phyloP scores from a whole-genome alignment of 2,329 filamentous ascomycete genomes.

The Fusarium luffae region DNA sequence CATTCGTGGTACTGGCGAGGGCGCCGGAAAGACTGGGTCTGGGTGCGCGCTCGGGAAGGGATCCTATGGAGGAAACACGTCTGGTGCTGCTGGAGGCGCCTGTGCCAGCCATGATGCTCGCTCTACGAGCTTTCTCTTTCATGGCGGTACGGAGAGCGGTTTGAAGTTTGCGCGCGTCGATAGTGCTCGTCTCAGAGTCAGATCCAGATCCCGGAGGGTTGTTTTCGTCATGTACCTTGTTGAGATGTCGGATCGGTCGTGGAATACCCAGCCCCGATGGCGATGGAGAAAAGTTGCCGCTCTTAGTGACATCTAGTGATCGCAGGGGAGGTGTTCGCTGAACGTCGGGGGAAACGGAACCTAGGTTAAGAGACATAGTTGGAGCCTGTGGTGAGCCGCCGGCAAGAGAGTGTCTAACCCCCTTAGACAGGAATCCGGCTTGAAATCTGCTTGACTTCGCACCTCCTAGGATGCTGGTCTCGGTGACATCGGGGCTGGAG shows the following conservation, averaged over 20 bases:
- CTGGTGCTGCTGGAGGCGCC: conserved; percentile 50
- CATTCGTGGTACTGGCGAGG: conserved; percentile 63
- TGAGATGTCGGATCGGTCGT: conserved; percentile 51
- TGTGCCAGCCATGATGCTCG: conserved; percentile 53
- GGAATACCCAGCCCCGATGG: conserved; percentile 48
- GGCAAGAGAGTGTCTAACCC: conserved; percentile 53
- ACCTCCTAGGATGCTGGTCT: conserved; percentile 48
- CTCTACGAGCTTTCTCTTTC: conserved; percentile 56
- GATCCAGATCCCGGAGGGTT: conserved; percentile 60
- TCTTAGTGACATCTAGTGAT: conserved; percentile 61
- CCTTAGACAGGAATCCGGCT: conserved; percentile 81
- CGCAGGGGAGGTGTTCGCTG: conserved; percentile 58
- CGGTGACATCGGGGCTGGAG: conserved; percentile 68
- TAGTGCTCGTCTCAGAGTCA: conserved; percentile 61
- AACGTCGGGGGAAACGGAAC: conserved; percentile 55
- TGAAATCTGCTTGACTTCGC: conserved; percentile 82
- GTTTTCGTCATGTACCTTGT: conserved; percentile 62
- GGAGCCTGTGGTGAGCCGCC: conserved; percentile 70
- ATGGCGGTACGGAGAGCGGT: conserved; percentile 66
- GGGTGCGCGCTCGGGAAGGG: conserved; percentile 47
- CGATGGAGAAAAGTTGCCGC: conserved; percentile 63
- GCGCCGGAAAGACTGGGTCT: conserved; percentile 55
- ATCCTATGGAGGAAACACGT: conserved; percentile 60
- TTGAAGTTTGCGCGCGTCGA: conserved; percentile 66
- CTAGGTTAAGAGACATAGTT: conserved; percentile 66